A percentile compares a stretch with the other conserved stretches of the same genome.
Evolutionary conservation across 202 grass and related monocot genomes (phyloP).

Genomic region (Musa balbisiana): DNA sequence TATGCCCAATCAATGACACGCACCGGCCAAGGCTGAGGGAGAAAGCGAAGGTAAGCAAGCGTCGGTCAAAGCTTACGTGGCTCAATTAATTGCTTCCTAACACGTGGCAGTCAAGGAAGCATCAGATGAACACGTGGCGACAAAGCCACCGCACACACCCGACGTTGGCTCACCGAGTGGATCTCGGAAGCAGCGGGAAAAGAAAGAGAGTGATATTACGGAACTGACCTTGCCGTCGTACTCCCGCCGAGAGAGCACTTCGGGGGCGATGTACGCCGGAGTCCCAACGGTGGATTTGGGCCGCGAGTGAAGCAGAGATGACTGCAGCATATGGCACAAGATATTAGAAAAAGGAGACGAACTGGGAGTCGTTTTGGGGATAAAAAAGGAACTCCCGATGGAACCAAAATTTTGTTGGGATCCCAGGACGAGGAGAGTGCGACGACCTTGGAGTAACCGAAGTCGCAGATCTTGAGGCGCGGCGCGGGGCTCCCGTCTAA

Average conservation of each 20-base stretch:
- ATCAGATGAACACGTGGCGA: no score
- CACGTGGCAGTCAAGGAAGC: no score
- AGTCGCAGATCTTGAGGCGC: slow-evolving; percentile 7
- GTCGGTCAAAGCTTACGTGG: no score
- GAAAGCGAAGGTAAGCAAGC: no score
- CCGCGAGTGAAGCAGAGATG: neutral
- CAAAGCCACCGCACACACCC: no score
- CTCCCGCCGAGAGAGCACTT: neutral
- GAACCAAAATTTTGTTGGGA: neutral
- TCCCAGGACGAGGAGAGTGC: neutral
- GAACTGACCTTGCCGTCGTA: neutral
- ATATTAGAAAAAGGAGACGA: neutral
- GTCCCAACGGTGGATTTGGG: slow-evolving; percentile 4
- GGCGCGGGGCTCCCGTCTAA: neutral
- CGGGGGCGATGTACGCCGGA: neutral
- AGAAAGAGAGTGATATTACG: neutral
- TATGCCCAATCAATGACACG: no score
- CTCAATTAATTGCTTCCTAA: no score
- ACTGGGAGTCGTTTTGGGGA: neutral
- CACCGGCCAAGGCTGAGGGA: no score
- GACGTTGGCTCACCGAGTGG: no score
- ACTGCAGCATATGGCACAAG: neutral
- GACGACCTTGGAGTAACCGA: slow-evolving; percentile 1
- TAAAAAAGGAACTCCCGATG: neutral
- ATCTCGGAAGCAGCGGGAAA: neutral